These are phyloP conservation scores for Solanum sejunctum DNA, from an alignment of 257 asterid genomes.

Conservation along the genomic window DNA sequence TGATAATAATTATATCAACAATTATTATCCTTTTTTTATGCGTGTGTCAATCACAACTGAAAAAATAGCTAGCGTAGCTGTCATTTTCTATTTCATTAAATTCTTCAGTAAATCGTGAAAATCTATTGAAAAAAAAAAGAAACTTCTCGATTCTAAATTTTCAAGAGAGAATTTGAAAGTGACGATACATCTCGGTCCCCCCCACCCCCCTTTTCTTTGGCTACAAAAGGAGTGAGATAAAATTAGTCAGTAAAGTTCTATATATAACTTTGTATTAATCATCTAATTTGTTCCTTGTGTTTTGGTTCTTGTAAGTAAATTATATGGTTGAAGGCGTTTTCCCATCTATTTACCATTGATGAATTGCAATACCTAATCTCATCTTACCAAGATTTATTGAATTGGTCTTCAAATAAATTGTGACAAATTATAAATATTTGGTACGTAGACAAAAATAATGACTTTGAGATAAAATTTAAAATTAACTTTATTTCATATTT, in stretches of 20 bases:
- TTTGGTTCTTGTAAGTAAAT: background rate
- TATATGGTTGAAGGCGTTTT: background rate
- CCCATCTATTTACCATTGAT: background rate
- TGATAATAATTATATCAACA: background rate
- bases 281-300: background rate
- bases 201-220: background rate
- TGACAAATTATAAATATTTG: background rate
- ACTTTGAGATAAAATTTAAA: rapidly evolving
- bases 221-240: background rate
- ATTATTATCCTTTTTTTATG: background rate
- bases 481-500: background rate
- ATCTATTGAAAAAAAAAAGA: too few species aligned
- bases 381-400: background rate
- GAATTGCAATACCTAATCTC: background rate
- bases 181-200: too few species aligned
- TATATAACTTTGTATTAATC: background rate
- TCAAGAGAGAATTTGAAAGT: too few species aligned
- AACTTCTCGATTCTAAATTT: too few species aligned
- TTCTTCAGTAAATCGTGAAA: background rate
- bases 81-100: background rate
- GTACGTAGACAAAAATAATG: background rate
- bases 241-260: background rate
- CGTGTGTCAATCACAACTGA: background rate
- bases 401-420: background rate
- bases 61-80: background rate